A percentile compares a stretch with the other conserved stretches of the same genome.
Evolutionary conservation across 1,139 yeast species (phyloP).

Genomic region (Magnusiomyces suaveolens): DNA sequence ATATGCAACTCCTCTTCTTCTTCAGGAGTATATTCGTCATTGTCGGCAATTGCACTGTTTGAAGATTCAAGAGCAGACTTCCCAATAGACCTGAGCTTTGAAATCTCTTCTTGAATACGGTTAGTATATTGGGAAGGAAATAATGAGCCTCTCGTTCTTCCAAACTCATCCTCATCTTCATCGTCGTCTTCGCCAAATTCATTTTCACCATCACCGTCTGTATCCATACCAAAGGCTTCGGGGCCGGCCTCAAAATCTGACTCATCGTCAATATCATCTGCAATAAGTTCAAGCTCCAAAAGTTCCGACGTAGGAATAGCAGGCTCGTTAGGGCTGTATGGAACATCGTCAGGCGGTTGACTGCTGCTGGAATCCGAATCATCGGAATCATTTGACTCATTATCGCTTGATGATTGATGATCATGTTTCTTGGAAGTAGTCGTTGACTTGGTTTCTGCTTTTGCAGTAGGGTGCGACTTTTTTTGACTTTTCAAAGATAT

Average conservation of each 20-base stretch:
- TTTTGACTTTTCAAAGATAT: neutral
- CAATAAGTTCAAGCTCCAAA: slow-evolving; percentile 42
- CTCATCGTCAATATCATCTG: slow-evolving; percentile 43
- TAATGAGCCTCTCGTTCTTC: slow-evolving; percentile 32
- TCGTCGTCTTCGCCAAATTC: slow-evolving; percentile 32
- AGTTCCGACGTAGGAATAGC: slow-evolving; percentile 46
- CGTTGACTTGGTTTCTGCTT: neutral
- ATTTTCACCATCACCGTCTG: slow-evolving; percentile 33
- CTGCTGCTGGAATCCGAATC: slow-evolving; percentile 1
- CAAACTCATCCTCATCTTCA: slow-evolving; percentile 33
- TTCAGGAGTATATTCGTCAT: neutral
- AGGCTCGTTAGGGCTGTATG: neutral
- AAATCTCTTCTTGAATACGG: slow-evolving; percentile 6
- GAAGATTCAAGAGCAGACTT: neutral
- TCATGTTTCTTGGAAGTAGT: neutral
- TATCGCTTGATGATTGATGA: neutral
- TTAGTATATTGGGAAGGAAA: slow-evolving; percentile 23
- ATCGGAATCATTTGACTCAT: neutral
- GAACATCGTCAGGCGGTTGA: slow-evolving; percentile 4
- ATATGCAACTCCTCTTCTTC: neutral
- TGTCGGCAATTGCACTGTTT: neutral
- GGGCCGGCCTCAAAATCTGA: slow-evolving; percentile 27
- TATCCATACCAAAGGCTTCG: slow-evolving; percentile 5
- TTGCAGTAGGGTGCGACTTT: neutral
- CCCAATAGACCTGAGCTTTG: neutral